Conservation (phyloP, 257 asterid species). For the Ophiorrhiza pumila region DNA sequence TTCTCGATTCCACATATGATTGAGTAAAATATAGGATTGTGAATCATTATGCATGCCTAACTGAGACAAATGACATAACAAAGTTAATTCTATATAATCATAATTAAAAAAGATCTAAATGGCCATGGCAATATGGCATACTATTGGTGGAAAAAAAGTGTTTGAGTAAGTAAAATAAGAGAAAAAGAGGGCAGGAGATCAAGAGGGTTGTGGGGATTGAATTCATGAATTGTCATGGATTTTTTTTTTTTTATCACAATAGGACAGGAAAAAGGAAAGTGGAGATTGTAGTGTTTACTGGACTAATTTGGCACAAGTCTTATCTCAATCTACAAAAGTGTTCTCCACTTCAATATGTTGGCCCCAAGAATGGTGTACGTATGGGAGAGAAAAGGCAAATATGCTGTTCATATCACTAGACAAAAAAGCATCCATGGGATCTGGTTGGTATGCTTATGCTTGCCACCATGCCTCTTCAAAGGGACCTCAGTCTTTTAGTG, state of each 20-base stretch:
- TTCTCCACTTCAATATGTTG: constrained; percentile 55
- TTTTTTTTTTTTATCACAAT: background rate
- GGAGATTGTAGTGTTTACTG: background rate
- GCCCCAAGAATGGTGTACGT: constrained; percentile 18
- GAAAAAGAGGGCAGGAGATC: too few relatives aligned
- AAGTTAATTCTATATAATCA: too few relatives aligned
- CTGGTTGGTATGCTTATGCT: constrained; percentile 55
- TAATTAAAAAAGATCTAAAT: too few relatives aligned
- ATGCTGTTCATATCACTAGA: constrained; percentile 61
- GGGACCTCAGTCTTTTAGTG: constrained; percentile 10
- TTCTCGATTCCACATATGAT: background rate
- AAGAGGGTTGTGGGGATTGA: too few relatives aligned
- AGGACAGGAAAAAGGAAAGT: constrained; percentile 9
- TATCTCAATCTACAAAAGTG: constrained; percentile 45
- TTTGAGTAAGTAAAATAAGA: too few relatives aligned
- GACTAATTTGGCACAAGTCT: constrained; percentile 36
- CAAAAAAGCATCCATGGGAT: constrained; percentile 59
- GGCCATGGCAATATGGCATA: too few relatives aligned
- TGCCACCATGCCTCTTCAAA: constrained; percentile 37
- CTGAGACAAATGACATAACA: background rate
- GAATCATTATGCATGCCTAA: background rate
- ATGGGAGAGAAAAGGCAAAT: constrained; percentile 24
- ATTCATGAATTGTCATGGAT: background rate
- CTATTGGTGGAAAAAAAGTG: too few relatives aligned
- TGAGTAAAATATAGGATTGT: background rate